Conservation (phyloP, 1,284 basidiomycete genomes). For the Phellopilus nigrolimitatus region DNA sequence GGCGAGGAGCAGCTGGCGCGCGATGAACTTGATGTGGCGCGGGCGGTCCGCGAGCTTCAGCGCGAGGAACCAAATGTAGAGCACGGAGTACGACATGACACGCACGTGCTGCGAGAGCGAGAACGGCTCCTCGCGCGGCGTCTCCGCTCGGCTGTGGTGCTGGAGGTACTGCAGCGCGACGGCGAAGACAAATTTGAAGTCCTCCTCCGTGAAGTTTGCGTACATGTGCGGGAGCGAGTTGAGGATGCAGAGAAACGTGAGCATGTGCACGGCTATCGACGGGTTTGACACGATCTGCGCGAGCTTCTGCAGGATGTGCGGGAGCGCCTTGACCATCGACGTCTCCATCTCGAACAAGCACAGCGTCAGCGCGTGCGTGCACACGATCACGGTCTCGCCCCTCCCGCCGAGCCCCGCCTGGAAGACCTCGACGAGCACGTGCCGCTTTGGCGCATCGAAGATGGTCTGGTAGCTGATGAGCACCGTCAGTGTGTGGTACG, state of each 20-base stretch:
- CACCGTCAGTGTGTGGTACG: slow-evolving; percentile 85
- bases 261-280: slow-evolving; percentile 91
- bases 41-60: slow-evolving; percentile 83
- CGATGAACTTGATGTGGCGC: slow-evolving; percentile 83
- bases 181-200: slow-evolving; percentile 94
- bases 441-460: slow-evolving; percentile 66
- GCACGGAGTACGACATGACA: slow-evolving; percentile 87
- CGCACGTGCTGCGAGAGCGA: slow-evolving; percentile 95
- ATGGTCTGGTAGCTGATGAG: slow-evolving; percentile 85
- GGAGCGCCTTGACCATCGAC: slow-evolving; percentile 79
- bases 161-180: slow-evolving; percentile 95
- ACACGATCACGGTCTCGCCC: slow-evolving; percentile 84
- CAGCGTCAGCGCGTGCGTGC: slow-evolving; percentile 86
- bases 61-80: slow-evolving; percentile 95
- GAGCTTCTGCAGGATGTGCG: slow-evolving; percentile 82
- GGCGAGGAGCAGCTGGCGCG: slow-evolving; percentile 81
- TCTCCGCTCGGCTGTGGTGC: slow-evolving; percentile 74
- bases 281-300: slow-evolving; percentile 95
- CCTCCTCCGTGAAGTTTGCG: slow-evolving; percentile 88
- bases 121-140: slow-evolving; percentile 66
- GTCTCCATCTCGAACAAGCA: slow-evolving; percentile 86
- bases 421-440: slow-evolving; percentile 82
- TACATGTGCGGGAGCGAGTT: slow-evolving; percentile 79
- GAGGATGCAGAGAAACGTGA: slow-evolving; percentile 87
- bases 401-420: slow-evolving; percentile 76